Percentiles rank a stretch among this genome's conserved stretches.
Evolutionary conservation across 257 asterid species (phyloP).

Genomic region (Gardenia jasminoides): DNA sequence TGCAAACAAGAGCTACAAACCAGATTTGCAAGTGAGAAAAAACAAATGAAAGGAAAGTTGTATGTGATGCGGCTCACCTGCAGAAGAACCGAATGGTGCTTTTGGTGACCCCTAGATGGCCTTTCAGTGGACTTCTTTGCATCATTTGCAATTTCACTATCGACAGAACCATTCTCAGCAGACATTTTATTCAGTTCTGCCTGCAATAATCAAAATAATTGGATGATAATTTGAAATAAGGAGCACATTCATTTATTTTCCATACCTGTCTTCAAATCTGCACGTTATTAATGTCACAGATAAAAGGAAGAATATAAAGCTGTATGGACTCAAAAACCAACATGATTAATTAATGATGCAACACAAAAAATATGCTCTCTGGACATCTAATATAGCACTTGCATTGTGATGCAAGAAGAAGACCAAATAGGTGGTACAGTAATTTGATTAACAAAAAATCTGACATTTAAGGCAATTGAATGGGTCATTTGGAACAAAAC

Average conservation of each 20-base stretch:
- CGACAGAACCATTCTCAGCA: slow-evolving; percentile 43
- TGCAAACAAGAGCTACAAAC: background rate
- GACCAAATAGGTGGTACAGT: background rate
- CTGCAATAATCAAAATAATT: slow-evolving; percentile 29
- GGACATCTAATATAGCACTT: background rate
- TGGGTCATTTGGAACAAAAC: background rate
- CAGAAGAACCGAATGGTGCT: slow-evolving; percentile 84
- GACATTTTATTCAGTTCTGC: slow-evolving; percentile 74
- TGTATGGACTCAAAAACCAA: background rate
- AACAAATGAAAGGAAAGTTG: background rate
- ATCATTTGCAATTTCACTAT: slow-evolving; percentile 37
- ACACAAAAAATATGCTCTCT: background rate
- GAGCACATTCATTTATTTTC: background rate
- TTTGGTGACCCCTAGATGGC: slow-evolving; percentile 1
- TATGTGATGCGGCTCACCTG: slow-evolving; percentile 39
- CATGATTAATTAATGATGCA: background rate
- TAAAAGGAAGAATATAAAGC: background rate
- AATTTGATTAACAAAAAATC: background rate
- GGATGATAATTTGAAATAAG: background rate
- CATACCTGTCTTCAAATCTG: background rate
- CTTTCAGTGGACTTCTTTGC: slow-evolving; percentile 34
- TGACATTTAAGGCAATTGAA: background rate
- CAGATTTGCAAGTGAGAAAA: background rate
- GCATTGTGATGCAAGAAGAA: background rate
- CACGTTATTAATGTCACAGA: background rate